These are phyloP conservation scores for Leishmania arabica DNA, from an alignment of 208 protist genomes.

Conservation along the genomic window DNA sequence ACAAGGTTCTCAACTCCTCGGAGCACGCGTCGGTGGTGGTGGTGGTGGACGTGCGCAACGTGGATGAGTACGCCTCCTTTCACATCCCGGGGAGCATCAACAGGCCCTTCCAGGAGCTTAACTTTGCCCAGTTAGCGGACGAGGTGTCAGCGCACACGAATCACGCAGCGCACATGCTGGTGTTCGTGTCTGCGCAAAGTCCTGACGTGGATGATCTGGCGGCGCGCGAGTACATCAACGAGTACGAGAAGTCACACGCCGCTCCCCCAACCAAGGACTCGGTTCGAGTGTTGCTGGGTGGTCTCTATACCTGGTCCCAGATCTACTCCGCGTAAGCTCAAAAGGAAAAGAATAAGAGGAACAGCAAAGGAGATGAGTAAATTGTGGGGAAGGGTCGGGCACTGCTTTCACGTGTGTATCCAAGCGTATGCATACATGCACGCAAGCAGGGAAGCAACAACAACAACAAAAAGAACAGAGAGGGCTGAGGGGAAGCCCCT, in stretches of 20 bases:
- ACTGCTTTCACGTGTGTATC: not conserved
- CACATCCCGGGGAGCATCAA: conserved; percentile 50
- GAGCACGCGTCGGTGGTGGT: conserved; percentile 8
- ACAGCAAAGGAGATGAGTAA: not conserved
- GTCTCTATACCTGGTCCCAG: conserved; percentile 32
- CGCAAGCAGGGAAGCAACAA: not conserved
- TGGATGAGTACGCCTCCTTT: conserved; percentile 36
- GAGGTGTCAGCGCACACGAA: conserved; percentile 5
- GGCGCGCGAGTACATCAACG: conserved; percentile 50
- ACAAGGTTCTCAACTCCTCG: conserved; percentile 12
- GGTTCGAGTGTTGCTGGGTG: conserved; percentile 44
- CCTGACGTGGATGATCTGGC: conserved; percentile 59
- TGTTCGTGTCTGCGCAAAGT: conserved; percentile 56
- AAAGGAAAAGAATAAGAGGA: not conserved
- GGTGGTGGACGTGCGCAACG: conserved; percentile 47
- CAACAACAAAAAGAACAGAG: not conserved
- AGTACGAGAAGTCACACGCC: conserved; percentile 27
- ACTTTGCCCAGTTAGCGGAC: conserved; percentile 16
- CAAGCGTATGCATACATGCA: not conserved
- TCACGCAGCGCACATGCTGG: conserved; percentile 18
- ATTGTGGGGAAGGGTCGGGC: not conserved
- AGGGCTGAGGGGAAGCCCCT: not conserved
- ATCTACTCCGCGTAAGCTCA: conserved; percentile 2
- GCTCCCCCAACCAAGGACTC: conserved; percentile 9
- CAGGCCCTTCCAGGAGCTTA: conserved; percentile 41